Evolutionary conservation across 768 basidiomycete species (phyloP), one percentile per base, ranked within the genome.

Genomic region (Mycena alexandri): DNA sequence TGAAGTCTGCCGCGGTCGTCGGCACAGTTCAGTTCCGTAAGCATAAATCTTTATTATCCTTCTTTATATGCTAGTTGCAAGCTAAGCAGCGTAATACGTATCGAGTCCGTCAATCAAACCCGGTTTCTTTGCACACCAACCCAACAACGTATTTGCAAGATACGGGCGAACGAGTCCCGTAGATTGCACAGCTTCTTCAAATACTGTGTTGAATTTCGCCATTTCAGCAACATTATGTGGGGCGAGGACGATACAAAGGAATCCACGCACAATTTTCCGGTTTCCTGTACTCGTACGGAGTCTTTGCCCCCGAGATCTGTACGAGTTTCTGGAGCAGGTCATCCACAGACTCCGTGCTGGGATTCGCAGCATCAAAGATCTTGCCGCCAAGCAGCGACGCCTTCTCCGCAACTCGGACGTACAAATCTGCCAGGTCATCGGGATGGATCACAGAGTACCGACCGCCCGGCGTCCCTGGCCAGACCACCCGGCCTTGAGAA

Each of bases 341-440:
- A 57, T 82, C 79, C 25, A 79, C 73, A 36, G 80, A 78, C 75
- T 85, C 84, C 7, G 77, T 79, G 11, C 67, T 50, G 33, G 79
- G 78, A 68, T 85, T 85, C 14, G 77, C 69, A 2, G 75, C 81
- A 54, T 83, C 78, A 75, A 86, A 83, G 14, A 81, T 79, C 67
- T 78, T 73, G 12, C 85, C 85, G 0, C 73, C 72, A 19, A 79
- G 67, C 10, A 82, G 65, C 11, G 72, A 60, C 0, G 78, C 81
- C 64, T 78, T 76, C 74, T 85, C 85, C 10, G 80, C 80, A 1
- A 76, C 79, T 12, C 79, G 71, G 5, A 84, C 42, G 60, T 81
- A 85, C 42, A 83, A 55, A 54, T 84, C 84, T 5, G 84, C 84
- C 43, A 84, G 73, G 66, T 86, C 85, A 70, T 86, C 85, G 13